Base-by-base conservation (phyloP, 2,329 filamentous ascomycete genomes). In the Fusarium subtropicale region DNA sequence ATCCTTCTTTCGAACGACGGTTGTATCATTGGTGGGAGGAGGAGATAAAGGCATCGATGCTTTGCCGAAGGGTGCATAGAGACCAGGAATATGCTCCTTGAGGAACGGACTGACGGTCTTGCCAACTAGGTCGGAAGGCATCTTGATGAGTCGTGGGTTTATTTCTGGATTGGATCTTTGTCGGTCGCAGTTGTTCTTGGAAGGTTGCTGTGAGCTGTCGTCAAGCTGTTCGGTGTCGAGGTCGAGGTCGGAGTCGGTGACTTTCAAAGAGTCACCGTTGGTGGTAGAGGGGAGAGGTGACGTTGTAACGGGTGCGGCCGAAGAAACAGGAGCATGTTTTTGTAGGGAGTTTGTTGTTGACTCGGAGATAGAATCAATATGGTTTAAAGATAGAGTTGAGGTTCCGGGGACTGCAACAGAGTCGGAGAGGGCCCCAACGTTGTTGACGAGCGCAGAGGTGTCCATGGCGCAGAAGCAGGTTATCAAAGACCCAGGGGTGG, bases 101-200 rank as follows among this genome's bases (percentile, higher is more conserved):
- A 98, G 88, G 78, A 97, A 98, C 3, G 95, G 94, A 36, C 91
- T 91, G 68, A 97, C 90, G 60, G 92, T 92, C 81, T 93, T 89
- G 74, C 89, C 88, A 68, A 92, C 91, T 58, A 93, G 86, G 71
- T 90, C 90, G 65, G 84, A 83, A 48, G 87, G 83, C 84, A 89
- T 88, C 76, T 85, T 88, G 72, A 83, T 81, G 50, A 87, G 79
- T 22, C 85, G 82, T 41, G 81, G 81, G 56, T 79, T 79, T 65
- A 84, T 82, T 68, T 83, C 81, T 61, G 87, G 84, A 62, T 85
- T 81, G 24, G 82, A 82, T 60, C 85, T 79, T 63, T 82, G 78
- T 68, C 85, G 81, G 67, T 87, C 83, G 74, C 85, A 88, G 75
- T 83, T 85, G 59, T 85, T 80, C 65, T 76, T 76, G 11, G 76